Conservation (phyloP, 345 rosid species). For the Dimocarpus longan region DNA sequence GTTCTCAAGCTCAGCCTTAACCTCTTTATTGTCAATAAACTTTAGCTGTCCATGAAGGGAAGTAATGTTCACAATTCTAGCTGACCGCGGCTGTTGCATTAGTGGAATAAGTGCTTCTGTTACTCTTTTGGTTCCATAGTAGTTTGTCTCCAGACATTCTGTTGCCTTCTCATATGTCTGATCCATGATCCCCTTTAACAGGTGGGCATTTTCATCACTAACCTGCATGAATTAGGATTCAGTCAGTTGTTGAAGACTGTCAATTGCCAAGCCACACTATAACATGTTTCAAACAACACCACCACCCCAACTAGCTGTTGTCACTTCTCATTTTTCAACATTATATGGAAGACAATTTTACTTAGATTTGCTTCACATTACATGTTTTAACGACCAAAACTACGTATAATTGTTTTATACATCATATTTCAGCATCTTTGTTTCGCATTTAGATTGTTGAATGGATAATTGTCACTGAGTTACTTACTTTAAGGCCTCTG, state of each 20-base stretch:
- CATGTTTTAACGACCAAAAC: too few relatives aligned
- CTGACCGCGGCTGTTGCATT: slow-evolving; percentile 18
- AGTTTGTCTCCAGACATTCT: slow-evolving; percentile 28
- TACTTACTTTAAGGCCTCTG: background rate
- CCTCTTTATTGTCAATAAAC: slow-evolving; percentile 2
- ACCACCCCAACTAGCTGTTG: too few relatives aligned
- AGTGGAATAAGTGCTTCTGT: slow-evolving; percentile 24
- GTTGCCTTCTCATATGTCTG: slow-evolving; percentile 26
- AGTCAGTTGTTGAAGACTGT: background rate
- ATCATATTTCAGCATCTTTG: too few relatives aligned
- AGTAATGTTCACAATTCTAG: slow-evolving; percentile 29
- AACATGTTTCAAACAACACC: background rate
- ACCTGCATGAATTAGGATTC: slow-evolving; percentile 11
- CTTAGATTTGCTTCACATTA: too few relatives aligned
- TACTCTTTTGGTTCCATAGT: slow-evolving; percentile 26
- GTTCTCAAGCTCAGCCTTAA: background rate
- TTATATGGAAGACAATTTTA: too few relatives aligned
- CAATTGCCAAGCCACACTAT: background rate
- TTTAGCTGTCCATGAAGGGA: slow-evolving; percentile 23
- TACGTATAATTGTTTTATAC: too few relatives aligned
- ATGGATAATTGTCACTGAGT: background rate
- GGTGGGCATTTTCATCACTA: slow-evolving; percentile 10
- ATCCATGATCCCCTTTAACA: background rate
- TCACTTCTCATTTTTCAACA: too few relatives aligned
- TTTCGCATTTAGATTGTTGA: background rate